A percentile compares a stretch with the other conserved stretches of the same genome.
Evolutionary conservation across 495 filamentous ascomycete species (phyloP).

Genomic region (Aspergillus steynii): DNA sequence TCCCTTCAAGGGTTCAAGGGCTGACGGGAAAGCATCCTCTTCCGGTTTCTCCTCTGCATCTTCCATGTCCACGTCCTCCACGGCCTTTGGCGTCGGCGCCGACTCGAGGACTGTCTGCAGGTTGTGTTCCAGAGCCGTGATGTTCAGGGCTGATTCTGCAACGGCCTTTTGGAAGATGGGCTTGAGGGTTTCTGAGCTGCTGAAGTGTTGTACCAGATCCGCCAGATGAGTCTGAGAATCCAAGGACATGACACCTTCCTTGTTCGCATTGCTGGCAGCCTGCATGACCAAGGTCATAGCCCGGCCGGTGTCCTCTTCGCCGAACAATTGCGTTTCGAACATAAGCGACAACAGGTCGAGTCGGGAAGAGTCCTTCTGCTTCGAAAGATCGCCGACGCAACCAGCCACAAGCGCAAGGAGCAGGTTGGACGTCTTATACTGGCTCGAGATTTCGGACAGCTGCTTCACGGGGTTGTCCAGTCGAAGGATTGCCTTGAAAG

Average conservation of each 20-base stretch:
- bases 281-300: conserved; percentile 63
- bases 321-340: conserved; percentile 61
- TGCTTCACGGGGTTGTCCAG: conserved; percentile 57
- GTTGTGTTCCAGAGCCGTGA: conserved; percentile 68
- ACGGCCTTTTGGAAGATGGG: conserved; percentile 60
- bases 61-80: conserved; percentile 56
- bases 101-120: conserved; percentile 65
- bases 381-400: conserved; percentile 62
- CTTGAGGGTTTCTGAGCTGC: conserved; percentile 51
- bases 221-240: conserved; percentile 62
- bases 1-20: conserved; percentile 34
- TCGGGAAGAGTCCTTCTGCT: conserved; percentile 56
- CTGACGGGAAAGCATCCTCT: conserved; percentile 40
- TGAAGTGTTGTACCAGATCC: conserved; percentile 61
- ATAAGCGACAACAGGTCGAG: conserved; percentile 60
- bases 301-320: conserved; percentile 57
- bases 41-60: conserved; percentile 36
- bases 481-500: conserved; percentile 68
- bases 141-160: conserved; percentile 60
- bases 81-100: conserved; percentile 30
- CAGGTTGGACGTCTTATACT: conserved; percentile 70
- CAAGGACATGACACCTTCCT: conserved; percentile 39
- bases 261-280: conserved; percentile 32
- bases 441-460: conserved; percentile 60
- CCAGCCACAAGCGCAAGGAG: conserved; percentile 70